phyloP scores from a whole-genome alignment of 257 asterid genomes.

The Apocynum venetum region DNA sequence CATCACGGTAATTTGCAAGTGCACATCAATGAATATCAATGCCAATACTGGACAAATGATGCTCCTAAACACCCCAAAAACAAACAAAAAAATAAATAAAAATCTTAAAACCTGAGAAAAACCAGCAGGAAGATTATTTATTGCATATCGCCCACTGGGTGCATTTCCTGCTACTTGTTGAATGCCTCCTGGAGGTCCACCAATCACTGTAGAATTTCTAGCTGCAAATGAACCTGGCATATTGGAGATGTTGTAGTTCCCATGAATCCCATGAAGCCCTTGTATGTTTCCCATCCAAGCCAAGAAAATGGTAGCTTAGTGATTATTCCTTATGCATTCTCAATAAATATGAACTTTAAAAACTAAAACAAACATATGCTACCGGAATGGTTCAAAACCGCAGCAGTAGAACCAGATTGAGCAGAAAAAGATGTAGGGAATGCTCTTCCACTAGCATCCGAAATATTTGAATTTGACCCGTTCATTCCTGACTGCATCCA shows the following conservation, averaged over 20 bases:
- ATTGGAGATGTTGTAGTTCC: conserved; percentile 64
- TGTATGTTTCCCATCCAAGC: conserved; percentile 49
- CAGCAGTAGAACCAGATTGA: conserved; percentile 67
- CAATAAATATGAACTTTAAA: not conserved
- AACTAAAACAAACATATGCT: conserved; percentile 26
- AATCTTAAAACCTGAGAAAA: conserved; percentile 62
- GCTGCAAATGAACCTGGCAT: conserved; percentile 62
- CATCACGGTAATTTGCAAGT: not conserved
- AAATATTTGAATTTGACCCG: conserved; percentile 70
- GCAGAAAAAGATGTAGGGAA: conserved; percentile 61
- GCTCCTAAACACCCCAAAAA: not conserved
- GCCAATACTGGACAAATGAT: not conserved
- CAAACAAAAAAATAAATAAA: conserved; percentile 1
- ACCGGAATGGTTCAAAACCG: conserved; percentile 70
- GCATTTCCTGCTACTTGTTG: conserved; percentile 72
- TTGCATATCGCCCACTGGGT: conserved; percentile 62
- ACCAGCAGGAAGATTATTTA: conserved; percentile 60
- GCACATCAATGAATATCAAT: conserved; percentile 7
- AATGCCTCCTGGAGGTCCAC: conserved; percentile 60
- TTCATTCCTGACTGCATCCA: conserved; percentile 60
- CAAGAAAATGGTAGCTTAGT: not conserved
- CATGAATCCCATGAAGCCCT: conserved; percentile 74
- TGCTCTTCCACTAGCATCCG: conserved; percentile 61
- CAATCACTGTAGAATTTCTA: conserved; percentile 59
- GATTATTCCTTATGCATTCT: conserved; percentile 9